Conservation (phyloP, 2,329 filamentous ascomycete species). For the Chaetomiaceae sp. region DNA sequence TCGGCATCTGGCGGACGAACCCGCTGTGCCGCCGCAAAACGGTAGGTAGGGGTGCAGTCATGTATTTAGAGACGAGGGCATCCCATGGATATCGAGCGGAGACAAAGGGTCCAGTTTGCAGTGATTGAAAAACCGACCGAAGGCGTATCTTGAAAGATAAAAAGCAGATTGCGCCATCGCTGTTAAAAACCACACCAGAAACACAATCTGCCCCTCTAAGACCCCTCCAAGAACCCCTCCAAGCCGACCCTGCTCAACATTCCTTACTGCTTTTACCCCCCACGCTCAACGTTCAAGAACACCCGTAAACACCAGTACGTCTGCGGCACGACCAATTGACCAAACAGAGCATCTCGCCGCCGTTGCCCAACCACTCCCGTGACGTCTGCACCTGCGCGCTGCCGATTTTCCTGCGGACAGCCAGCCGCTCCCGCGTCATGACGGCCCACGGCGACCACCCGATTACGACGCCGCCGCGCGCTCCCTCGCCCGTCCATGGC, state of each 20-base stretch:
- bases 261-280: conserved; percentile 10
- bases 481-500: conserved; percentile 65
- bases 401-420: background rate
- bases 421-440: conserved; percentile 21
- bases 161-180: background rate
- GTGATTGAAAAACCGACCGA: background rate
- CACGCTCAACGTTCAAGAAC: conserved; percentile 4
- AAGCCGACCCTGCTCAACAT: no score
- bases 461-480: conserved; percentile 62
- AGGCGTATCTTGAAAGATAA: no score
- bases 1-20: conserved; percentile 6
- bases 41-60: no score
- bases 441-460: conserved; percentile 29
- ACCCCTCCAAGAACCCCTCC: background rate
- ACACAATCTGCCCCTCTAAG: conserved; percentile 7
- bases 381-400: background rate
- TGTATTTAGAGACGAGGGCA: no score
- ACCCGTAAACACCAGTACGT: background rate
- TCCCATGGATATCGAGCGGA: no score
- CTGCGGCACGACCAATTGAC: no score
- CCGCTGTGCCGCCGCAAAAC: background rate
- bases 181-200: conserved; percentile 12
- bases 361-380: conserved; percentile 4
- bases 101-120: conserved; percentile 2
- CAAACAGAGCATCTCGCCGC: conserved; percentile 11